Evolutionary conservation across 73 alveolate species (phyloP).

Genomic region (Paraurostyla sp.): DNA sequence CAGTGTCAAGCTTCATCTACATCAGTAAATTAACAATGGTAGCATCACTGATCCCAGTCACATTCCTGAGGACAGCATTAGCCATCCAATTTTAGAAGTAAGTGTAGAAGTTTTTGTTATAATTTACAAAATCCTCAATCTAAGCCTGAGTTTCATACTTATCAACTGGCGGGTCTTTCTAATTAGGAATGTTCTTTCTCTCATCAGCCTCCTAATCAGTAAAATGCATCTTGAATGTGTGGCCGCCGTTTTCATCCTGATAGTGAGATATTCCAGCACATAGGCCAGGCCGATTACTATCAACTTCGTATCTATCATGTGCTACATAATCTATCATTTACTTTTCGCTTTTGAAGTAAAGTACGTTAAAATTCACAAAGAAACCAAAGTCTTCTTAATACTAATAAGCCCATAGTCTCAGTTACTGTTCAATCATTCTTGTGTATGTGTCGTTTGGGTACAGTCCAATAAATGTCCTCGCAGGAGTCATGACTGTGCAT

Average conservation of each 20-base stretch:
- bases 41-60: constrained; percentile 22
- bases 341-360: constrained; percentile 9
- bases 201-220: constrained; percentile 18
- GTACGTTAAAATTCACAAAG: background rate
- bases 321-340: constrained; percentile 26
- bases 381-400: background rate
- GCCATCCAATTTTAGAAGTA: constrained; percentile 58
- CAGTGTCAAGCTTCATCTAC: background rate
- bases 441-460: background rate
- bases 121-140: background rate
- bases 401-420: constrained; percentile 7
- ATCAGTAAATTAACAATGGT: background rate
- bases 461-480: background rate
- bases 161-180: constrained; percentile 53
- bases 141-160: constrained; percentile 23
- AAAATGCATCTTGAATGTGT: constrained; percentile 24
- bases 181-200: constrained; percentile 55
- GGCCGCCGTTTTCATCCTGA: background rate
- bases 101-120: constrained; percentile 22
- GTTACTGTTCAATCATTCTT: background rate
- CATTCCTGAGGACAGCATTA: constrained; percentile 21
- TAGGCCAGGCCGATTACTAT: constrained; percentile 57
- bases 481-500: background rate
- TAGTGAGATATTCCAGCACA: constrained; percentile 60
- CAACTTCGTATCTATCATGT: constrained; percentile 42